phyloP scores from a whole-genome alignment of 2,329 filamentous ascomycete genomes.

The Herpomyces periplanetae region DNA sequence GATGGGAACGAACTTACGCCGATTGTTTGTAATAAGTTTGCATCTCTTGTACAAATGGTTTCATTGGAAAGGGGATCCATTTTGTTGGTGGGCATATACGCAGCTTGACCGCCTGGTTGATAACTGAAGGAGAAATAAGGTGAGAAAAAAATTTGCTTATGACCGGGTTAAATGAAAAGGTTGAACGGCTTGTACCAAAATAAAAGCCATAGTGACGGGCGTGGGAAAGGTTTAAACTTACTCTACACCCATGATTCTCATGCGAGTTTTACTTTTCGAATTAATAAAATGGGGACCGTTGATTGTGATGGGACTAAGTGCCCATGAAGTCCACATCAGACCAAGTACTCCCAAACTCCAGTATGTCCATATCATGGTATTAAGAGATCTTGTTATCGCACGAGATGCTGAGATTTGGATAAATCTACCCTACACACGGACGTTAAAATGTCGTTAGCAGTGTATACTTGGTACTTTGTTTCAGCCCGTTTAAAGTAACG shows the following conservation, averaged over 20 bases:
- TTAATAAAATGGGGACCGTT: conserved; percentile 20
- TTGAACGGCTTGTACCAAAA: not conserved
- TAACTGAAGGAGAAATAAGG: conserved; percentile 9
- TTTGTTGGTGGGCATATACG: conserved; percentile 13
- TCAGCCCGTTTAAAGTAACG: too few relatives aligned
- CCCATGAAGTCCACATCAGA: too few relatives aligned
- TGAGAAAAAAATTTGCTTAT: not conserved
- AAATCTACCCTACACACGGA: too few relatives aligned
- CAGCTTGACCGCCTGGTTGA: conserved; percentile 19
- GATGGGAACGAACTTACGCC: conserved; percentile 11
- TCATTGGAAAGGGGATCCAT: conserved; percentile 36
- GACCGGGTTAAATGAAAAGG: too few relatives aligned
- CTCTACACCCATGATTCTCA: conserved; percentile 21
- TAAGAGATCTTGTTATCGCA: too few relatives aligned
- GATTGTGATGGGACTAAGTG: conserved; percentile 11
- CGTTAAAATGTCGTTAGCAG: too few relatives aligned
- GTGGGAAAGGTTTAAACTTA: conserved; percentile 9
- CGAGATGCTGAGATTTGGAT: too few relatives aligned
- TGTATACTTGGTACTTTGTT: too few relatives aligned
- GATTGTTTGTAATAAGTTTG: conserved; percentile 19
- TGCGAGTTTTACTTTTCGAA: conserved; percentile 15
- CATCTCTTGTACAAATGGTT: conserved; percentile 18
- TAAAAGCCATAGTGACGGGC: conserved; percentile 1
- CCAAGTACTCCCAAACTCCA: too few relatives aligned
- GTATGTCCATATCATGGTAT: too few relatives aligned